Base-by-base conservation (phyloP, 164 flowering plant species). In the Euptelea pleiosperma region DNA sequence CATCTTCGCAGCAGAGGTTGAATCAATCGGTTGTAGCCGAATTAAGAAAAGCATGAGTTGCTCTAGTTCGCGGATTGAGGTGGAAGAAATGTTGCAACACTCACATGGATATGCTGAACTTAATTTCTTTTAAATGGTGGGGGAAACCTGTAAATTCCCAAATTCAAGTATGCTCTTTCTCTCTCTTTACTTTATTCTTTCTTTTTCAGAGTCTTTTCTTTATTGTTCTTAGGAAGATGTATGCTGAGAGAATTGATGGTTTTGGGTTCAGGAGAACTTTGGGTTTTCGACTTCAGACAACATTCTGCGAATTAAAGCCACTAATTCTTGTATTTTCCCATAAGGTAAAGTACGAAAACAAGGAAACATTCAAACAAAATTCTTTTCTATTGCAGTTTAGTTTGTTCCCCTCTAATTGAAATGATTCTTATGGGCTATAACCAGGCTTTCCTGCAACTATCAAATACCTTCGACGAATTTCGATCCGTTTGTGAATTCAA, bases 61-160 rank as follows among this genome's bases (percentile, higher is more conserved):
- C 56, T 69, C 89, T 43, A 83, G 86, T 66, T 72, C 91, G 15
- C 66, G 90, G 61, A 71, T 89, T 19, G 90, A 85, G 67, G 87
- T 89, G 18, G 97, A 89, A 72, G 97, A 89, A 71, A 65, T 89
- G 61, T 72, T 89, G 68, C 95, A 92, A 6, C 58, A 74, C 25
- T 47, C 85, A 30, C 73, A 75, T 66, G 84, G 85, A 52, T 82
- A 76, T 55, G 65, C 77, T 18, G 82, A 79, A 18, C 71, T 83
- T 53, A 68, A 67, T 70, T 78, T 76, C 75, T 83, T 68, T 57
- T 83, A 73, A 79, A 31, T 14, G 26, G 25, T 42, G 42, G 30
- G 21, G 21, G 18, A 22, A 22, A 18, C 58, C 8, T 21, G 31
- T 41, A 40, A 41, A 29, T 8, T 42, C 55, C 52, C 58, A 56